Conservation (phyloP, 768 basidiomycete species). For the Collybia sordida region DNA sequence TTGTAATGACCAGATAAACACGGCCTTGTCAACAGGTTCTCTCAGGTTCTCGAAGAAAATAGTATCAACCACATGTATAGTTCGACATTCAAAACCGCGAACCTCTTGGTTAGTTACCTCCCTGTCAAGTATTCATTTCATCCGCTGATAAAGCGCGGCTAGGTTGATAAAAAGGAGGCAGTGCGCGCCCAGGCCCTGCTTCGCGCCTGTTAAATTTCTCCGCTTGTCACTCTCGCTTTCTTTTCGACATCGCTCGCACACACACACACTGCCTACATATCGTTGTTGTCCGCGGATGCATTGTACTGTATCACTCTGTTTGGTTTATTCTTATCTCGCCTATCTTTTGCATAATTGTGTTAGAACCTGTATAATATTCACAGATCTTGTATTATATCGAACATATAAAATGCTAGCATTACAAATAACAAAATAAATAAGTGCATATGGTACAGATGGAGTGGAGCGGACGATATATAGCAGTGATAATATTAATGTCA, state of each 20-base stretch:
- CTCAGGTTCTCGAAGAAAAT: constrained; percentile 68
- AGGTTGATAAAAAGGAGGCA: constrained; percentile 62
- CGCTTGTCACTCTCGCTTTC: no score
- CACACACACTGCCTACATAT: no score
- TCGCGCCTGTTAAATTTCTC: constrained; percentile 45
- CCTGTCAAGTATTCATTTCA: background rate
- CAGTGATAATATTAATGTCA: constrained; percentile 1
- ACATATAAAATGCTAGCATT: no score
- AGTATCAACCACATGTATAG: constrained; percentile 84
- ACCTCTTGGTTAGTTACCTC: constrained; percentile 56
- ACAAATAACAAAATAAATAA: background rate
- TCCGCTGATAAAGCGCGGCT: background rate
- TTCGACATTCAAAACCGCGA: constrained; percentile 82
- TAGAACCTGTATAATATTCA: no score
- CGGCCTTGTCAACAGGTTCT: constrained; percentile 77
- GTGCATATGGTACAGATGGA: background rate
- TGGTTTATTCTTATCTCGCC: no score
- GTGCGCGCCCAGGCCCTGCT: constrained; percentile 57
- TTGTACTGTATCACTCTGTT: no score
- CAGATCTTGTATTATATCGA: no score
- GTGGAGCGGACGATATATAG: background rate
- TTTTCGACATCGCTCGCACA: no score
- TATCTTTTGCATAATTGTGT: no score
- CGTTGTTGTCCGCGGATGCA: no score
- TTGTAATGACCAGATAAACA: constrained; percentile 57